Conservation (phyloP, 768 basidiomycete genomes). For the Austroboletus eburneus region DNA sequence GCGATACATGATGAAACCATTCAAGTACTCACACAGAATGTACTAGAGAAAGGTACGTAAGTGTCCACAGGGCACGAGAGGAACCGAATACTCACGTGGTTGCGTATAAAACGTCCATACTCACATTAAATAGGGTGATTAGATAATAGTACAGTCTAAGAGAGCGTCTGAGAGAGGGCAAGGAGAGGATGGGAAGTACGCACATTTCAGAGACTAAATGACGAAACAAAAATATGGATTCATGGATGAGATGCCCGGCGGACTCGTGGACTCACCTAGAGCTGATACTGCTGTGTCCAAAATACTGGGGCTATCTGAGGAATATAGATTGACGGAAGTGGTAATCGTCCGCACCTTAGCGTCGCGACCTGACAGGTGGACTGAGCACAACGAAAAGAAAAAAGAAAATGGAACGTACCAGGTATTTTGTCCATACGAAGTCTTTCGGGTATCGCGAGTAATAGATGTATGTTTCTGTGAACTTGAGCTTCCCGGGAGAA, state of each 20-base stretch:
- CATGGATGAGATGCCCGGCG: too few species aligned
- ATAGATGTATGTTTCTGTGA: slow-evolving; percentile 31
- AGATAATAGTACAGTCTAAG: slow-evolving; percentile 28
- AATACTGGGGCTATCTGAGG: slow-evolving; percentile 6
- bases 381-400: neutral
- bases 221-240: too few species aligned
- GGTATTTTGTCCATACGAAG: slow-evolving; percentile 10
- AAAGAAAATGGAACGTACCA: slow-evolving; percentile 12
- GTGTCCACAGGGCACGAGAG: neutral
- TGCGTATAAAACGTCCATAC: slow-evolving; percentile 22
- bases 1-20: neutral
- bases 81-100: slow-evolving; percentile 17
- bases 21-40: slow-evolving; percentile 31
- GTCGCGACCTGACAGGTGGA: slow-evolving; percentile 15
- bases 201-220: slow-evolving; percentile 27
- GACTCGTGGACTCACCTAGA: slow-evolving; percentile 24
- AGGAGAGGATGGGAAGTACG: neutral
- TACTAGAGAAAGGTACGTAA: slow-evolving; percentile 13
- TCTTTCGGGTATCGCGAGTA: slow-evolving; percentile 26
- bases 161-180: slow-evolving; percentile 9
- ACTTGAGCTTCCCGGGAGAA: too few species aligned
- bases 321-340: too few species aligned
- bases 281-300: slow-evolving; percentile 25
- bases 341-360: slow-evolving; percentile 10
- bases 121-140: slow-evolving; percentile 22